Percentiles rank a stretch among this genome's conserved stretches.
Conservation (phyloP, 305 asterid genomes). For the Rubia peregrina region DNA sequence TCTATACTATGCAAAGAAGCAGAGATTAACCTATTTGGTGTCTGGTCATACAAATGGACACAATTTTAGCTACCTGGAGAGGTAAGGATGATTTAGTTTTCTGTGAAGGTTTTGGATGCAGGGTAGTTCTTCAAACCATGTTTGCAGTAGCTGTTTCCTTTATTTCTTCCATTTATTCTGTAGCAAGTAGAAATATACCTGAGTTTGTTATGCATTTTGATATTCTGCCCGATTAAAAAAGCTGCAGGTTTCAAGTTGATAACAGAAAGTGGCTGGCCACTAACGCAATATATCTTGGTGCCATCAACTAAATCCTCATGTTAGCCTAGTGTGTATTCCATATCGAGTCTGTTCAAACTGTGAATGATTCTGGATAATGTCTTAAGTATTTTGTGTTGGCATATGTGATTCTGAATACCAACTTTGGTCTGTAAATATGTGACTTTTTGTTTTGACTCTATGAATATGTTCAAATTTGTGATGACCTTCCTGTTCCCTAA, state of each 20-base stretch:
- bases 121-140: neutral
- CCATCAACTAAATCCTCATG: neutral
- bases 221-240: neutral
- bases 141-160: neutral
- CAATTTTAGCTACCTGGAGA: neutral
- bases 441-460: neutral
- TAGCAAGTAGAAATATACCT: neutral
- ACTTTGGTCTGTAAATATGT: neutral
- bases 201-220: neutral
- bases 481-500: neutral
- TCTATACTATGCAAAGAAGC: neutral
- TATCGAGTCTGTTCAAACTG: neutral
- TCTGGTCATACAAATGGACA: neutral
- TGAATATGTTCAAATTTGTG: neutral
- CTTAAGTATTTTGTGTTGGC: neutral
- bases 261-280: neutral
- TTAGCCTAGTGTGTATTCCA: neutral
- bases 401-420: neutral
- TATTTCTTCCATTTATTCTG: neutral
- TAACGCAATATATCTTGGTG: neutral
- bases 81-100: neutral
- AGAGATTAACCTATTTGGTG: neutral
- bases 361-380: neutral
- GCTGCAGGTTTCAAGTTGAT: neutral
- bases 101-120: neutral